These are phyloP conservation scores for Zygosaccharomyces siamensis DNA, from an alignment of 805 yeast species.

Conservation along the genomic window DNA sequence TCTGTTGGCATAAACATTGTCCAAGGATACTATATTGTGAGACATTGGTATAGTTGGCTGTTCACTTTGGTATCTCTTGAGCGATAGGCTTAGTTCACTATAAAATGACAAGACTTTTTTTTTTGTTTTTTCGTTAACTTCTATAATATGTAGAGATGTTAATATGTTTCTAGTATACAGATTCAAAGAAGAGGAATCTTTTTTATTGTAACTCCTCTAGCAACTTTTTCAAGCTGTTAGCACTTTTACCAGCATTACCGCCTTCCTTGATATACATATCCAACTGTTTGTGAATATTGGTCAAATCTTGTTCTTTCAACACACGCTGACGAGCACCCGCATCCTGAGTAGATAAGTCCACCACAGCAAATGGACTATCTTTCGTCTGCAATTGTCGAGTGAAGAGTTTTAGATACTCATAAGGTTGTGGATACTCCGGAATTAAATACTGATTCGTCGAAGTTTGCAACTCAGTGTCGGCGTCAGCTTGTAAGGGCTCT, in stretches of 20 bases:
- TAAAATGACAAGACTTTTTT: neutral
- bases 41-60: constrained; percentile 12
- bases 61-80: neutral
- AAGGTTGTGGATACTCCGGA: constrained; percentile 59
- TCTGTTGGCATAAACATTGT: constrained; percentile 27
- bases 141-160: neutral
- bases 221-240: constrained; percentile 32
- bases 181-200: neutral
- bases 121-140: neutral
- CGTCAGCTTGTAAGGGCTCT: constrained; percentile 4
- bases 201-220: constrained; percentile 5
- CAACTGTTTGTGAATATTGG: constrained; percentile 48
- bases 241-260: constrained; percentile 60
- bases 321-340: constrained; percentile 31
- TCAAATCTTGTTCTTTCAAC: constrained; percentile 48
- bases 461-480: neutral
- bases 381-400: constrained; percentile 36
- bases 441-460: constrained; percentile 42
- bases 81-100: neutral
- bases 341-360: constrained; percentile 22
- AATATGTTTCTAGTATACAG: neutral
- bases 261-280: constrained; percentile 57
- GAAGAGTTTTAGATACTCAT: constrained; percentile 56
- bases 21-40: constrained; percentile 21
- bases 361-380: constrained; percentile 18